Evolutionary conservation across 495 filamentous ascomycete genomes (phyloP).

Genomic region (Patellaria atrata): DNA sequence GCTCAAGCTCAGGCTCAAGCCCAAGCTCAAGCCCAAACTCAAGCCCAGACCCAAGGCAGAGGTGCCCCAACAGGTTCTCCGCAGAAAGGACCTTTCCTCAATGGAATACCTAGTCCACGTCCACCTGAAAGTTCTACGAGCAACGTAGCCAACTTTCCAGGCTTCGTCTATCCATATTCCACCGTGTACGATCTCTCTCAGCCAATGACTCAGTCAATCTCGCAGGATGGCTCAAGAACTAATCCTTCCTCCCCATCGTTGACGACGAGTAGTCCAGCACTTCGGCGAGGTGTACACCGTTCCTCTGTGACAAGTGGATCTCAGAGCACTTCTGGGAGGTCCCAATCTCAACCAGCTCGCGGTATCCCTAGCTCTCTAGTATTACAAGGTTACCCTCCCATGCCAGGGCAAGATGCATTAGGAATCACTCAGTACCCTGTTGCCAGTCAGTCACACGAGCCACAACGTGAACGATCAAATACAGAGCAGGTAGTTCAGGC

Average conservation of each 20-base stretch:
- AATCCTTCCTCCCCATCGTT: constrained; percentile 52
- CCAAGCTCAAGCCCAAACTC: constrained; percentile 40
- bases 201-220: constrained; percentile 27
- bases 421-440: constrained; percentile 20
- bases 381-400: constrained; percentile 27
- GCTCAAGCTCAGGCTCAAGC: constrained; percentile 8
- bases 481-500: constrained; percentile 1
- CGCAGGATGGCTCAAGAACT: constrained; percentile 30
- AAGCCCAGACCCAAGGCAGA: constrained; percentile 25
- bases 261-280: constrained; percentile 37
- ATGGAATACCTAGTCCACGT: constrained; percentile 29
- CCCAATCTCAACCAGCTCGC: constrained; percentile 53
- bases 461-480: neutral
- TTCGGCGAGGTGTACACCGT: constrained; percentile 42
- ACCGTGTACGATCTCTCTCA: constrained; percentile 34
- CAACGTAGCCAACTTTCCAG: constrained; percentile 32
- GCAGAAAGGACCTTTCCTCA: constrained; percentile 21
- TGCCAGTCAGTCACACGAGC: constrained; percentile 12
- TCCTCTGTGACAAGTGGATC: constrained; percentile 40
- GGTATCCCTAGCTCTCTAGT: constrained; percentile 33
- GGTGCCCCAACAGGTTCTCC: constrained; percentile 21
- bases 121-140: constrained; percentile 30
- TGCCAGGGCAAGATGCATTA: constrained; percentile 27
- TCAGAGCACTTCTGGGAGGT: constrained; percentile 38
- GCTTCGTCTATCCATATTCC: constrained; percentile 36